Evolutionary conservation across 192 early-diverging fungal genomes (phyloP).

Genomic region (Rhizophlyctis rosea): DNA sequence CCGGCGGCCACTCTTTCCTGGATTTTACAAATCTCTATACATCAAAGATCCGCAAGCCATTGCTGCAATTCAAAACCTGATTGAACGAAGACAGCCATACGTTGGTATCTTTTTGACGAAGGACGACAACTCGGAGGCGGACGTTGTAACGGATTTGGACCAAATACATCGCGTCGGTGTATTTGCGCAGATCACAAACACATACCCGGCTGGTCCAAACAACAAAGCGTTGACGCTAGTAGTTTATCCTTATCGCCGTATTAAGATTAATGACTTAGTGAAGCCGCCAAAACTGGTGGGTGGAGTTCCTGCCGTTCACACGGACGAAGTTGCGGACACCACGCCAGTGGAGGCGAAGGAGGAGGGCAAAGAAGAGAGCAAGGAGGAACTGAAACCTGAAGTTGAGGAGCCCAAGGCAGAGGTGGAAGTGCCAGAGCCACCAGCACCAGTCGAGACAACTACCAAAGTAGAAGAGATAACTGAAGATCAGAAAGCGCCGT

Average conservation of each 20-base stretch:
- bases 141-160: constrained; percentile 68
- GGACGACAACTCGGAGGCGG: constrained; percentile 83
- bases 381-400: neutral
- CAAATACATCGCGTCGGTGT: constrained; percentile 91
- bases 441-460: too few species aligned
- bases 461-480: too few species aligned
- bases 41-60: constrained; percentile 93
- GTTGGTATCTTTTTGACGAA: constrained; percentile 93
- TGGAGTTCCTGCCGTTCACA: constrained; percentile 1
- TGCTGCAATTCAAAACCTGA: constrained; percentile 84
- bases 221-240: constrained; percentile 80
- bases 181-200: constrained; percentile 94
- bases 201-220: constrained; percentile 70
- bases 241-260: constrained; percentile 91
- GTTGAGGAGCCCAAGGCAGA: neutral
- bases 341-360: constrained; percentile 8
- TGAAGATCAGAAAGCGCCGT: too few species aligned
- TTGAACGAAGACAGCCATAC: constrained; percentile 93
- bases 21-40: constrained; percentile 97
- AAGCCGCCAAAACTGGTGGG: constrained; percentile 24
- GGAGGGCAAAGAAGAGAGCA: constrained; percentile 4
- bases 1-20: constrained; percentile 90
- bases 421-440: neutral
- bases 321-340: constrained; percentile 17
- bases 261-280: constrained; percentile 72